phyloP scores from a whole-genome alignment of 768 basidiomycete genomes.

The Russula griseocarnosa region DNA sequence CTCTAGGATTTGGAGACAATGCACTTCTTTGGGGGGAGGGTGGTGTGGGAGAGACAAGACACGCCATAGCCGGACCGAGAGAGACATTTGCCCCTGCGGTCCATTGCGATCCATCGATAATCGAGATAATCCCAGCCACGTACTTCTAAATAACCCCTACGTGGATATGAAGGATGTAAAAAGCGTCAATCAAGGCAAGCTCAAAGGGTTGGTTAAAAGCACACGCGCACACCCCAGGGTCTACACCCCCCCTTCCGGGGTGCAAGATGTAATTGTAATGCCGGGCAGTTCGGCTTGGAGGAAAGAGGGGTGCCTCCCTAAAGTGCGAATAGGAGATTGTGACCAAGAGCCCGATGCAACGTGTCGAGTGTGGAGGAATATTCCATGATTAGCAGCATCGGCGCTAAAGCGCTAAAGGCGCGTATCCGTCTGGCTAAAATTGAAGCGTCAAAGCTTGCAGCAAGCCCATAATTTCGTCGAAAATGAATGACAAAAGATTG shows the following conservation, averaged over 20 bases:
- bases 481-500: neutral
- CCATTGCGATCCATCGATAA: constrained; percentile 21
- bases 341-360: constrained; percentile 21
- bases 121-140: constrained; percentile 19
- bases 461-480: neutral
- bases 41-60: neutral
- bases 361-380: constrained; percentile 15
- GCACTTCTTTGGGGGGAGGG: neutral
- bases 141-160: neutral
- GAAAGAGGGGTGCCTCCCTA: constrained; percentile 3
- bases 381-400: constrained; percentile 11
- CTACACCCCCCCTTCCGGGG: neutral
- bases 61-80: constrained; percentile 13
- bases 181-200: neutral
- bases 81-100: neutral
- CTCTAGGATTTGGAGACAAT: constrained; percentile 1
- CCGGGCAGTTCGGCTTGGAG: constrained; percentile 1
- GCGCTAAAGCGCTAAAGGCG: constrained; percentile 1
- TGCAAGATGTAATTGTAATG: constrained; percentile 1
- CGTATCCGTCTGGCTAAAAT: neutral
- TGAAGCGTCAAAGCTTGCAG: neutral
- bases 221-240: neutral
- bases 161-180: neutral
- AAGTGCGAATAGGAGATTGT: constrained; percentile 10
- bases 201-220: constrained; percentile 4